Evolutionary conservation across 257 asterid genomes (phyloP).

Genomic region (Linderniella brevidens): DNA sequence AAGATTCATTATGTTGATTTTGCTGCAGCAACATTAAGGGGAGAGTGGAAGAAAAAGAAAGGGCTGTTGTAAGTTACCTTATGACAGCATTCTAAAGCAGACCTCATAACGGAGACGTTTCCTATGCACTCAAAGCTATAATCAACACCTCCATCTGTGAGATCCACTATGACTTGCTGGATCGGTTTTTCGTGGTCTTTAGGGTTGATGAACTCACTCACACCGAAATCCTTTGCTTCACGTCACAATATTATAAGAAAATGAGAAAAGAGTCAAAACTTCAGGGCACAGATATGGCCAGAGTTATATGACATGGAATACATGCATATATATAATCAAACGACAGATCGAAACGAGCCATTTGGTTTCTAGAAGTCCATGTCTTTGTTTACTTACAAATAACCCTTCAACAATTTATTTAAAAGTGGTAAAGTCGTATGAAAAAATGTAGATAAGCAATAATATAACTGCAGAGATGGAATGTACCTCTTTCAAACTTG

Average conservation of each 20-base stretch:
- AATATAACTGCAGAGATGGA: neutral
- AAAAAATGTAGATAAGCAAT: neutral
- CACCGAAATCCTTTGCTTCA: constrained; percentile 83
- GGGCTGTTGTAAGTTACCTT: constrained; percentile 33
- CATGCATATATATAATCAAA: neutral
- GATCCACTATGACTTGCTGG: constrained; percentile 84
- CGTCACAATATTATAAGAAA: constrained; percentile 4
- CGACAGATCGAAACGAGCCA: no score
- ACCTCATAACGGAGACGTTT: constrained; percentile 76
- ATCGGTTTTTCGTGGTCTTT: constrained; percentile 87
- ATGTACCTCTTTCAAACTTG: constrained; percentile 61
- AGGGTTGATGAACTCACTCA: constrained; percentile 89
- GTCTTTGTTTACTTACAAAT: no score
- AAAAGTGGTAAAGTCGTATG: no score
- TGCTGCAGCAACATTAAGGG: neutral
- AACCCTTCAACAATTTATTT: no score
- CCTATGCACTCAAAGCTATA: constrained; percentile 99
- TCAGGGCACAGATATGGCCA: no score
- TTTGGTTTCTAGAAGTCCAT: no score
- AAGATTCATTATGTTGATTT: neutral
- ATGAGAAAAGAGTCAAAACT: no score
- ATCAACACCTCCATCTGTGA: constrained; percentile 95
- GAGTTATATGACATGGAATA: neutral
- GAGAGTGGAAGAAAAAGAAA: neutral
- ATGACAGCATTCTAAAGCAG: constrained; percentile 98